Percentiles rank a stretch among this genome's conserved stretches.
Evolutionary conservation across 495 filamentous ascomycete species (phyloP).

Genomic region (Penicillium daleae): DNA sequence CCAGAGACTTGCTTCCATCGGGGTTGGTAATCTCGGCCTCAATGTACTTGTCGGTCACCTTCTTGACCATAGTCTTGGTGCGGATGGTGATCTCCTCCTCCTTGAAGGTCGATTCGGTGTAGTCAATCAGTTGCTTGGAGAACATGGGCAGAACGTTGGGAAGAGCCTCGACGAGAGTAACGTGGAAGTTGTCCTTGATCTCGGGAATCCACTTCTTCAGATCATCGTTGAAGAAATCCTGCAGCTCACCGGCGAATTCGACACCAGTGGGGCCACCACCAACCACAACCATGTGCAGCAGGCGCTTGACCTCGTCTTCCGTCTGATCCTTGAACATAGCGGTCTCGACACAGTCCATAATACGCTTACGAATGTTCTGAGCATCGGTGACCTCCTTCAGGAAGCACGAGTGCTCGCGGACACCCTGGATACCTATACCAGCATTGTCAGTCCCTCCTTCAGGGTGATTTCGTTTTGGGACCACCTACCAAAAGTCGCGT

Average conservation of each 20-base stretch:
- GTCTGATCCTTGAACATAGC: constrained; percentile 97
- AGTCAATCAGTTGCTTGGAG: constrained; percentile 98
- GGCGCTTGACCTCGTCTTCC: constrained; percentile 85
- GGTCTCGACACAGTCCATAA: constrained; percentile 99
- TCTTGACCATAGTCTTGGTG: constrained; percentile 99
- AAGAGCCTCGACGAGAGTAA: constrained; percentile 97
- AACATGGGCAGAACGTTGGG: constrained; percentile 98
- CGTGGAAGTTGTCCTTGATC: constrained; percentile 90
- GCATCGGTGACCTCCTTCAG: constrained; percentile 97
- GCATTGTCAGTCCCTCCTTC: constrained; percentile 14
- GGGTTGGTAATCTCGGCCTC: constrained; percentile 85
- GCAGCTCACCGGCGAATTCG: constrained; percentile 96
- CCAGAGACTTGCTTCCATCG: constrained; percentile 79
- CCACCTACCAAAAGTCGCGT: constrained; percentile 87
- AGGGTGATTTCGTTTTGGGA: background rate
- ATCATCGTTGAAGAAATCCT: constrained; percentile 98
- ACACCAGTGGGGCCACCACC: constrained; percentile 98
- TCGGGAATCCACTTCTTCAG: constrained; percentile 97
- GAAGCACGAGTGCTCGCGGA: constrained; percentile 95
- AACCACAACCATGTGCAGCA: constrained; percentile 99
- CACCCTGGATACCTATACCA: constrained; percentile 79
- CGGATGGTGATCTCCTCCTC: constrained; percentile 96
- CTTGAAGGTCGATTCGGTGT: constrained; percentile 98
- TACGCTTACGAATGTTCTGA: constrained; percentile 92
- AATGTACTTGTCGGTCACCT: constrained; percentile 91